A percentile compares a stretch with the other conserved stretches of the same genome.
Evolutionary conservation across 257 asterid species (phyloP).

Genomic region (Euphrasia confusa): DNA sequence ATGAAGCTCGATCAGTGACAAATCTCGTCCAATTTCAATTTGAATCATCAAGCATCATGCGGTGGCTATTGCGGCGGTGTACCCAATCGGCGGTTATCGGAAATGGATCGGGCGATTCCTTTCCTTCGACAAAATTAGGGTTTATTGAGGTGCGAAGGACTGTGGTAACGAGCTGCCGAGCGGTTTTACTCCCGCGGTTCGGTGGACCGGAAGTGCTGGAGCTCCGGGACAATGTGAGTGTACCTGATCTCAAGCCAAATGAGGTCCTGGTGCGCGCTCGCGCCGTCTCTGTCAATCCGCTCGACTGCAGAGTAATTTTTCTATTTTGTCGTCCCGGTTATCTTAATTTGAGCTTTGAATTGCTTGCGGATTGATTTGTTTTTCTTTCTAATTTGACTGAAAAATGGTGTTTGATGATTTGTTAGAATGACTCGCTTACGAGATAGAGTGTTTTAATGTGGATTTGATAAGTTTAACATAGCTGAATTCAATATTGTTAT

Average conservation of each 20-base stretch:
- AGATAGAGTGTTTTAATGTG: background rate
- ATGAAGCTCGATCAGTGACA: conserved; percentile 18
- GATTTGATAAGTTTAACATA: background rate
- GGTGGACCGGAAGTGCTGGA: conserved; percentile 88
- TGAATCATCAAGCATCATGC: conserved; percentile 34
- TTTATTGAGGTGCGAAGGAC: conserved; percentile 34
- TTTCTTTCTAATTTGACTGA: background rate
- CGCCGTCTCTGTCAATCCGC: conserved; percentile 96
- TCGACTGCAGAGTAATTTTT: conserved; percentile 71
- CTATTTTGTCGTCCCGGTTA: background rate
- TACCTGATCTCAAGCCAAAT: conserved; percentile 74
- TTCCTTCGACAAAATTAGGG: conserved; percentile 28
- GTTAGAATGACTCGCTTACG: background rate
- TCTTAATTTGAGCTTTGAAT: conserved; percentile 10
- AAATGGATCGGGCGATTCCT: conserved; percentile 22
- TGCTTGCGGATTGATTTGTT: background rate
- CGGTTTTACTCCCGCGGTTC: conserved; percentile 77
- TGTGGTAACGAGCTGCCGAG: conserved; percentile 68
- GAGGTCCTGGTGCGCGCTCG: conserved; percentile 95
- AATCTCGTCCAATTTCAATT: background rate
- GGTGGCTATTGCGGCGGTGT: conserved; percentile 42
- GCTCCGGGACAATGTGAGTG: conserved; percentile 60
- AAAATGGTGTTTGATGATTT: background rate
- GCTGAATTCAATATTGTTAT: conserved; percentile 3
- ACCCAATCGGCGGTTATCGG: conserved; percentile 24